phyloP scores from a whole-genome alignment of 352 stramenopile genomes.

The Globisporangium alternatum region DNA sequence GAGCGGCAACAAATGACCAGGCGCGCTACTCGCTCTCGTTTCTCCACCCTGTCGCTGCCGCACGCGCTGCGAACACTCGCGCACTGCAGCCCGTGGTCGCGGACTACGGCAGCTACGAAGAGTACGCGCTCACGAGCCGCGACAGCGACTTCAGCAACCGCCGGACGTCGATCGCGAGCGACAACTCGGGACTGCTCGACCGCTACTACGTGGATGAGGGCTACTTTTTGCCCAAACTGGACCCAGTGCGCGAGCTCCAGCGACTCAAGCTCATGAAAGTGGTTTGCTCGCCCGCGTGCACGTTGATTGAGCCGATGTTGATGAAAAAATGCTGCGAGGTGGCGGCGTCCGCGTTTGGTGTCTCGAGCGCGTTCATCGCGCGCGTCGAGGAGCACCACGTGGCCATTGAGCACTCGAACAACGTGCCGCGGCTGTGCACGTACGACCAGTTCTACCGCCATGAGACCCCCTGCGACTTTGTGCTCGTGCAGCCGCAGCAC shows the following conservation, averaged over 20 bases:
- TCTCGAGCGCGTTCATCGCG: slow-evolving; percentile 49
- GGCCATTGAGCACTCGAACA: slow-evolving; percentile 48
- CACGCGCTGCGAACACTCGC: not conserved
- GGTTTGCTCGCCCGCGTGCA: slow-evolving; percentile 55
- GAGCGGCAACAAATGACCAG: not conserved
- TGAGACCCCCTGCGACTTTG: slow-evolving; percentile 57
- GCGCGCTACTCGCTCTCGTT: slow-evolving; percentile 35
- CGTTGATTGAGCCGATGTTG: slow-evolving; percentile 48
- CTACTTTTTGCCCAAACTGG: slow-evolving; percentile 42
- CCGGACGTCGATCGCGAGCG: slow-evolving; percentile 52
- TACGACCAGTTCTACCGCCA: slow-evolving; percentile 35
- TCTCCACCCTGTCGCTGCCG: slow-evolving; percentile 34
- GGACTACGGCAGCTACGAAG: slow-evolving; percentile 44
- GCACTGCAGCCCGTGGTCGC: slow-evolving; percentile 29
- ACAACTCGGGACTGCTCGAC: slow-evolving; percentile 44
- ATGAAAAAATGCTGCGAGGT: slow-evolving; percentile 61
- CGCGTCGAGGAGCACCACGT: slow-evolving; percentile 47
- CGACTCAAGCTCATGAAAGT: slow-evolving; percentile 49
- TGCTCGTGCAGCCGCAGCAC: slow-evolving; percentile 40
- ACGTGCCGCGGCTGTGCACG: slow-evolving; percentile 25
- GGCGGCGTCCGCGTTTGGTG: slow-evolving; percentile 39
- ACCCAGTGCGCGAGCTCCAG: slow-evolving; percentile 34
- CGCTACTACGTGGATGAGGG: slow-evolving; percentile 40
- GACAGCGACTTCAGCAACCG: slow-evolving; percentile 35
- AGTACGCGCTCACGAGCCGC: slow-evolving; percentile 16